Conservation (phyloP, 495 filamentous ascomycete species). For the Hyaloscypha bicolor region DNA sequence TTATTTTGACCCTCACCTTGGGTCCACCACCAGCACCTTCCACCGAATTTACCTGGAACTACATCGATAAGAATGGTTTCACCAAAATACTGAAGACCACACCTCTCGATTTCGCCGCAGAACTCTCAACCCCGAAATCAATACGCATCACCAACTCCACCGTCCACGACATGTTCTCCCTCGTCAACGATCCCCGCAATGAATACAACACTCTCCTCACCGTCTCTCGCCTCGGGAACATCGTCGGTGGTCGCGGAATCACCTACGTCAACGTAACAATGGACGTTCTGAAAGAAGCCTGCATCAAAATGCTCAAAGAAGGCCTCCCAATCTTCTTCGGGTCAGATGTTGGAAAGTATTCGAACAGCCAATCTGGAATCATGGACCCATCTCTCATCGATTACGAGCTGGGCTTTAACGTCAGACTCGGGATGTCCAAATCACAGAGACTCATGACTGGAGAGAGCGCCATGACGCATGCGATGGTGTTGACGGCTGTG, state of each 20-base stretch:
- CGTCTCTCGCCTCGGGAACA: constrained; percentile 77
- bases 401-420: constrained; percentile 77
- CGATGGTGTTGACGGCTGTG: constrained; percentile 87
- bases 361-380: constrained; percentile 63
- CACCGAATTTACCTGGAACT: constrained; percentile 75
- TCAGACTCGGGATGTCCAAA: constrained; percentile 71
- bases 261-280: constrained; percentile 85
- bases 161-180: constrained; percentile 66
- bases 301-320: constrained; percentile 72
- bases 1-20: constrained; percentile 75
- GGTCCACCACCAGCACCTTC: constrained; percentile 71
- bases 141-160: constrained; percentile 49
- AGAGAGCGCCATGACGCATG: constrained; percentile 83
- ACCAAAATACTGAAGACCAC: constrained; percentile 60
- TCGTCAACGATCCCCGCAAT: constrained; percentile 85
- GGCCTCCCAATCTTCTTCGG: constrained; percentile 87
- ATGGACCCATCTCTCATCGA: constrained; percentile 76
- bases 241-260: constrained; percentile 68
- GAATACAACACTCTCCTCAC: constrained; percentile 68
- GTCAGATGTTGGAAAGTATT: constrained; percentile 82
- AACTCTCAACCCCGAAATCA: constrained; percentile 49
- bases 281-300: constrained; percentile 67
- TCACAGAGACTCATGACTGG: constrained; percentile 67
- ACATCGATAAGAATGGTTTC: constrained; percentile 65
- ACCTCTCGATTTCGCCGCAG: constrained; percentile 66